Conservation (phyloP, 1,284 basidiomycete genomes). For the Golubevia pallescens region DNA sequence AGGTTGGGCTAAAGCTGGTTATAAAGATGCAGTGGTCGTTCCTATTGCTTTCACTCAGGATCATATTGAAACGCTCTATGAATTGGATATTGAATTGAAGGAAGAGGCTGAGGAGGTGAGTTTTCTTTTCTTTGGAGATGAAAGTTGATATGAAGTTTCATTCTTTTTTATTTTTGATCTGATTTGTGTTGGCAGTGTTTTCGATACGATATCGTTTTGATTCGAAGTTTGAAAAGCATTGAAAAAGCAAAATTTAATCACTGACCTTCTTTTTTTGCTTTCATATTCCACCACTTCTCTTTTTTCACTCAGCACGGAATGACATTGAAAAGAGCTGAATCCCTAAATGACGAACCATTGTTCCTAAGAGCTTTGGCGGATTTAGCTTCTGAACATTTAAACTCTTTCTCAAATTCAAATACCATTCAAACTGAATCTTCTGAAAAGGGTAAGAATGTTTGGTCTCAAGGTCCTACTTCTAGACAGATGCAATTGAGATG, state of each 20-base stretch:
- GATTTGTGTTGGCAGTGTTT: not conserved
- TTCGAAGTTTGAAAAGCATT: no score
- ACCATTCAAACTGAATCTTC: slow-evolving; percentile 19
- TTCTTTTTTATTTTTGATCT: not conserved
- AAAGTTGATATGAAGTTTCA: slow-evolving; percentile 4
- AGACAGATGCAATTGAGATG: slow-evolving; percentile 86
- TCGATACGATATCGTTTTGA: no score
- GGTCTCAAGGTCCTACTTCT: slow-evolving; percentile 68
- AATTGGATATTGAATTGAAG: slow-evolving; percentile 91
- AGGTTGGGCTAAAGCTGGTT: slow-evolving; percentile 84
- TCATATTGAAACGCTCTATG: slow-evolving; percentile 98
- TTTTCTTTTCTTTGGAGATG: slow-evolving; percentile 7
- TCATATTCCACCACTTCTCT: no score
- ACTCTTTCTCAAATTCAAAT: slow-evolving; percentile 13
- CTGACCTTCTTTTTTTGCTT: slow-evolving; percentile 19
- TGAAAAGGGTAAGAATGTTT: slow-evolving; percentile 28
- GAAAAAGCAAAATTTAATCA: no score
- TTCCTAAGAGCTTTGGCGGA: slow-evolving; percentile 97
- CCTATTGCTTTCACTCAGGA: slow-evolving; percentile 99
- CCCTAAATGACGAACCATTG: slow-evolving; percentile 96
- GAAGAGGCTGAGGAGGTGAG: slow-evolving; percentile 87
- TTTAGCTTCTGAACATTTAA: slow-evolving; percentile 81
- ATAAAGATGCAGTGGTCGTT: slow-evolving; percentile 85
- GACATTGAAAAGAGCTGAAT: slow-evolving; percentile 86
- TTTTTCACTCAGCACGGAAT: slow-evolving; percentile 77